phyloP scores from a whole-genome alignment of 1,284 basidiomycete genomes.

The Puccinia coronata region DNA sequence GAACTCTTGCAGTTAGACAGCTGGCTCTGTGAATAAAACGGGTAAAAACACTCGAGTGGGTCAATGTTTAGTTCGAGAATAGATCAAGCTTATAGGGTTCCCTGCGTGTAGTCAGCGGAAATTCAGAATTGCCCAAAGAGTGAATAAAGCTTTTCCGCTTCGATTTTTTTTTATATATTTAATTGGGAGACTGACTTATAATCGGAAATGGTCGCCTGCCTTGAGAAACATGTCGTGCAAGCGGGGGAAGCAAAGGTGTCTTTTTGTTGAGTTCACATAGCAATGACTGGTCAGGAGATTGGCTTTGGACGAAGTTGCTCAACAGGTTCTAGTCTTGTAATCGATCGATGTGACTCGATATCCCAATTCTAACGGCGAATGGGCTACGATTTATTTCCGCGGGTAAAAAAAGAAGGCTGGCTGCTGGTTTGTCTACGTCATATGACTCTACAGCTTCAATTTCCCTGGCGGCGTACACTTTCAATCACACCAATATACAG shows the following conservation, averaged over 20 bases:
- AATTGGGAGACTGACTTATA: background rate
- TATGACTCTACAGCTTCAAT: too few species aligned
- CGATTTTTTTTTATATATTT: background rate
- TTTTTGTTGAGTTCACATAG: background rate
- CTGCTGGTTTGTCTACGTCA: too few species aligned
- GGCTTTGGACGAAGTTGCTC: background rate
- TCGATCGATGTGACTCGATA: background rate
- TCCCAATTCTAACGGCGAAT: background rate
- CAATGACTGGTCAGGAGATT: background rate
- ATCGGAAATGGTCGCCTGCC: slow-evolving; percentile 3
- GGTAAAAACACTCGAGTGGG: background rate
- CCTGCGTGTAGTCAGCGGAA: background rate
- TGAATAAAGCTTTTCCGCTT: background rate
- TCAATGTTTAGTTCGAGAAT: background rate
- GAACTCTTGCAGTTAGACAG: background rate
- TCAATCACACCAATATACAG: too few species aligned
- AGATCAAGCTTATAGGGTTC: background rate
- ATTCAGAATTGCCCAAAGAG: too few species aligned
- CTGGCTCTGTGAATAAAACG: background rate
- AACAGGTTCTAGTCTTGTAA: background rate
- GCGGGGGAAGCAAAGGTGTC: background rate
- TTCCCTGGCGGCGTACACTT: too few species aligned
- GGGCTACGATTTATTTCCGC: background rate
- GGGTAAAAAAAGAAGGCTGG: too few species aligned
- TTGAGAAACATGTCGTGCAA: background rate